Conservation (phyloP, 306 rosid genomes). For the Acacia crassicarpa region DNA sequence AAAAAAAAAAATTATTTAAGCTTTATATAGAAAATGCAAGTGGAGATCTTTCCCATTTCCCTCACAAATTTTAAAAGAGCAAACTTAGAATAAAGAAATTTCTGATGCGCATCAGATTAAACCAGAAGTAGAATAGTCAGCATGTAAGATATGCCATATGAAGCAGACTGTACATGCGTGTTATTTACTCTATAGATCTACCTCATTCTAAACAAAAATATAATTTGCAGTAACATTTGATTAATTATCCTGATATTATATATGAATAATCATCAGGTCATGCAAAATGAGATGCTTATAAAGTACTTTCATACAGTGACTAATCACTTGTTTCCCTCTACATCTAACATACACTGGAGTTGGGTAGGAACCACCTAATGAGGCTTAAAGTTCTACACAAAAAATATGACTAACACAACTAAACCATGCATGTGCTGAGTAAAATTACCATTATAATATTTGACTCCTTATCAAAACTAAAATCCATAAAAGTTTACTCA, state of each 20-base stretch:
- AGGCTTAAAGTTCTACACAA: not conserved
- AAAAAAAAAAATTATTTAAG: conserved; percentile 1
- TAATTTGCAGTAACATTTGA: not conserved
- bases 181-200: not conserved
- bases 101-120: not conserved
- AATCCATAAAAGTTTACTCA: not conserved
- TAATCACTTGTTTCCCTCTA: not conserved
- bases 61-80: not conserved
- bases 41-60: not conserved
- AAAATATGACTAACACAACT: not conserved
- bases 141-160: not conserved
- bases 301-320: not conserved
- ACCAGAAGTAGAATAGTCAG: not conserved
- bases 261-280: not conserved
- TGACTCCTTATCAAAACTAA: not conserved
- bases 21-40: conserved; percentile 17
- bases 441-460: not conserved
- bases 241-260: not conserved
- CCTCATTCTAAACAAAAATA: not conserved
- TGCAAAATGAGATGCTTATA: not conserved
- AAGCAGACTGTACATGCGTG: not conserved
- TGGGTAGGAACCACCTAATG: not conserved
- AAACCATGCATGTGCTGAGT: not conserved
- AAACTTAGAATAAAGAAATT: not conserved
- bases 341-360: not conserved